These are phyloP conservation scores for Oryza glumipatula DNA, from an alignment of 176 grass and related monocot genomes.

Conservation along the genomic window DNA sequence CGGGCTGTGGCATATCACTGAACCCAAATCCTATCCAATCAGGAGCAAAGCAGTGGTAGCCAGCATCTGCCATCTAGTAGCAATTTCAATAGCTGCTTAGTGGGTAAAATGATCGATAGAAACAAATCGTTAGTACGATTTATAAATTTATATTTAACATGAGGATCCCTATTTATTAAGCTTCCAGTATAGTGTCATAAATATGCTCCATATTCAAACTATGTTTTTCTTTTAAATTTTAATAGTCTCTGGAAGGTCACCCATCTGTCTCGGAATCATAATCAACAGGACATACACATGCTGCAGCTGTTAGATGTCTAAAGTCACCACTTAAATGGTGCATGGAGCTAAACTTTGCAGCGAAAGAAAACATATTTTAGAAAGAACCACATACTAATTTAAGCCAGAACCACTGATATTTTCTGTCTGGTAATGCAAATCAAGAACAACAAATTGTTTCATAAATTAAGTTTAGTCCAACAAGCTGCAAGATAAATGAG, in stretches of 20 bases:
- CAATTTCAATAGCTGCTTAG: conserved; percentile 50
- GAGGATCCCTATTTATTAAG: not conserved
- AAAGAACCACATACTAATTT: not conserved
- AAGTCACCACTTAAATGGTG: not conserved
- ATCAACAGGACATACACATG: not conserved
- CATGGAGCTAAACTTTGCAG: conserved; percentile 3
- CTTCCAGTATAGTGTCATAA: not conserved
- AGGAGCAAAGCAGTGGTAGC: conserved; percentile 91
- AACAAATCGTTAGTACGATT: conserved; percentile 7
- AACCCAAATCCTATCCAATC: conserved; percentile 99
- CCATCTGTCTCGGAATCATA: not conserved
- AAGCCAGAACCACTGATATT: not conserved
- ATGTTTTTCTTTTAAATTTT: conserved; percentile 22
- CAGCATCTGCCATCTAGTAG: conserved; percentile 86
- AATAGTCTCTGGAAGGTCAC: conserved; percentile 16
- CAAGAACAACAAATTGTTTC: not conserved
- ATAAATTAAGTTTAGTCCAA: conserved; percentile 2
- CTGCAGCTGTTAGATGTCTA: not conserved
- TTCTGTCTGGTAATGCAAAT: not conserved
- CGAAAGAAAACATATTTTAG: not conserved
- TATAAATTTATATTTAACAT: conserved; percentile 9
- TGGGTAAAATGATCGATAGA: conserved; percentile 25
- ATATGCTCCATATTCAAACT: not conserved
- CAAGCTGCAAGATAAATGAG: conserved; percentile 6
- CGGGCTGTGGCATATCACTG: conserved; percentile 94